phyloP scores from a whole-genome alignment of 345 rosid genomes.

The Zanthoxylum bungeanum region DNA sequence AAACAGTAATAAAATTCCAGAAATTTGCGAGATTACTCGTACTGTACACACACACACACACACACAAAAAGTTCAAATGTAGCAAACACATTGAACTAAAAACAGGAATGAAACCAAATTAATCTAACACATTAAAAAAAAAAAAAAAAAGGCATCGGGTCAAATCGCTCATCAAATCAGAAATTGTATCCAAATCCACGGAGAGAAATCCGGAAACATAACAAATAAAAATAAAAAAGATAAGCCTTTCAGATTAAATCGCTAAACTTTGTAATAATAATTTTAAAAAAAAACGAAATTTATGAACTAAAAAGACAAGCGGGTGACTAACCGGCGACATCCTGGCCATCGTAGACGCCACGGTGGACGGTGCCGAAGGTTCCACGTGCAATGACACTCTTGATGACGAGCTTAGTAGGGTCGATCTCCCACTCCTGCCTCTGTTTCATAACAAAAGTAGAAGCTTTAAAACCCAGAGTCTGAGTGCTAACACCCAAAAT shows the following conservation, averaged over 20 bases:
- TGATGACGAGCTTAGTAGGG: constrained; percentile 80
- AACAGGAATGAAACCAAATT: not conserved
- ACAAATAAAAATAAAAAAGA: not conserved
- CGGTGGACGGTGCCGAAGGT: constrained; percentile 98
- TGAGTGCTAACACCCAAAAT: no score
- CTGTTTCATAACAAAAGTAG: constrained; percentile 27
- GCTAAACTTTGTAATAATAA: not conserved
- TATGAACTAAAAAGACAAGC: constrained; percentile 4
- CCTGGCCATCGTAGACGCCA: constrained; percentile 79
- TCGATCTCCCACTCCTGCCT: constrained; percentile 97
- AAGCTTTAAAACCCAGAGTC: constrained; percentile 6
- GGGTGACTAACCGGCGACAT: constrained; percentile 81
- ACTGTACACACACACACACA: not conserved
- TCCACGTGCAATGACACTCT: constrained; percentile 89
- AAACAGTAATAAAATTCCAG: constrained; percentile 12
- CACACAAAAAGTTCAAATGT: not conserved
- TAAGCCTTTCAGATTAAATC: not conserved
- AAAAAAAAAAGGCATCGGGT: not conserved
- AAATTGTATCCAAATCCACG: not conserved
- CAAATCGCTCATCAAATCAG: not conserved
- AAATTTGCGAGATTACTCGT: constrained; percentile 5
- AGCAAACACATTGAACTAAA: not conserved
- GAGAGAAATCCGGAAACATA: not conserved
- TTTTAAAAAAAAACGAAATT: not conserved
- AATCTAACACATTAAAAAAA: not conserved